Evolutionary conservation across 1,284 basidiomycete species (phyloP), one percentile per base, ranked within the genome.

Genomic region (Puccinia hordei): DNA sequence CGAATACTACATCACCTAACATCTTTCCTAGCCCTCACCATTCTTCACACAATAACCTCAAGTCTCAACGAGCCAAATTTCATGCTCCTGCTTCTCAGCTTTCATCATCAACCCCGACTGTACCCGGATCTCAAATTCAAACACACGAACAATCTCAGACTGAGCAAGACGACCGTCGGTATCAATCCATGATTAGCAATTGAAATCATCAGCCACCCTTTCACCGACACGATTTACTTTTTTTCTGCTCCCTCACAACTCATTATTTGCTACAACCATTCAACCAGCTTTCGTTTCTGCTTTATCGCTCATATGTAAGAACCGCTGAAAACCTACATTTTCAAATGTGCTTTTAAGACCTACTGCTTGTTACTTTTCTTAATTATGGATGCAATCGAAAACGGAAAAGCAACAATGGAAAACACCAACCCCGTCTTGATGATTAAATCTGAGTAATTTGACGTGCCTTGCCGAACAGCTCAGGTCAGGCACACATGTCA

Each of bases 301-400:
- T 66, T 66, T 30, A 44, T 44, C 10, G 35, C 38, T 38, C n/a
- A n/a, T 46, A 5, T 66, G 44, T 46, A 66, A 66, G 65, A 46
- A 27, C 27, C 35, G 24, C 13, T 41, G 65, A 66, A 46, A 46
- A 46, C 65, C 1, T 61, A 66, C 38, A 22, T 66, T 66, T 66
- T 66, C 65, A 66, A 66, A 66, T 66, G 44, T 66, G 65, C 65
- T 41, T 46, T 12, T 66, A 66, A 35, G 38, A 59, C 57, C 15
- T n/a, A n/a, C 33, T 6, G 65, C 22, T 44, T n/a, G 35, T 41
- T 44, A 44, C 44, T n/a, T 35, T 66, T 44, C 35, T 44, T 44
- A n/a, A 27, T 44, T 46, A 46, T 44, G 44, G 1, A 41, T 8
- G 35, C n/a, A 41, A 66, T 24, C 35, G n/a, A 46, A 66, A 66